A percentile compares a stretch with the other conserved stretches of the same genome.
Evolutionary conservation across 148 eudicot species (phyloP).

Genomic region (Camellia sinensis): DNA sequence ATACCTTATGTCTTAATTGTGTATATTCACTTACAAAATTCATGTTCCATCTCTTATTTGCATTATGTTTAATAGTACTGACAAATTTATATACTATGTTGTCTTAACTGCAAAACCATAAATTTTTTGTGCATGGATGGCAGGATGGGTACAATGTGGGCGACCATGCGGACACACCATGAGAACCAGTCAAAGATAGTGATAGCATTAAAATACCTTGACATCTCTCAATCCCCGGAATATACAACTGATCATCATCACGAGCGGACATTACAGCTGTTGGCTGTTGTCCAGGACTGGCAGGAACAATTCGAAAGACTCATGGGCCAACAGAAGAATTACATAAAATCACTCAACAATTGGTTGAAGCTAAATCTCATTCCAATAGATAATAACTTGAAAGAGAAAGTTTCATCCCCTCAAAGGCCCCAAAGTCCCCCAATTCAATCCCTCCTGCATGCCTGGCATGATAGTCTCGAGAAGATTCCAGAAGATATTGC

Average conservation of each 20-base stretch:
- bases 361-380: conserved; percentile 85
- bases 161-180: conserved; percentile 57
- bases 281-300: conserved; percentile 64
- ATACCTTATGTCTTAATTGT: too few relatives aligned
- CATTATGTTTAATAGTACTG: too few relatives aligned
- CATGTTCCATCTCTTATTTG: background rate
- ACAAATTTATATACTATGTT: background rate
- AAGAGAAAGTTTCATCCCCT: conserved; percentile 83
- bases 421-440: conserved; percentile 67
- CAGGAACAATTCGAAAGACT: conserved; percentile 56
- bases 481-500: conserved; percentile 84
- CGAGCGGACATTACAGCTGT: conserved; percentile 62
- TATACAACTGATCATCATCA: conserved; percentile 77
- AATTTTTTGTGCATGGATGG: conserved; percentile 2
- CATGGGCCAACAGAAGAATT: conserved; percentile 69
- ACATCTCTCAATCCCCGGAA: conserved; percentile 61
- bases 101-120: background rate
- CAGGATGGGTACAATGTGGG: conserved; percentile 98
- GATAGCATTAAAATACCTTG: conserved; percentile 36
- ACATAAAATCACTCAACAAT: conserved; percentile 59
- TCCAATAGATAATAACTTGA: conserved; percentile 78
- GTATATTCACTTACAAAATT: too few relatives aligned
- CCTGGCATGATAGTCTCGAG: conserved; percentile 74
- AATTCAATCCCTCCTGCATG: conserved; percentile 58
- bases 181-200: conserved; percentile 56